Evolutionary conservation across 192 early-diverging fungal genomes (phyloP).

Genomic region (Neocallimastix lanati): DNA sequence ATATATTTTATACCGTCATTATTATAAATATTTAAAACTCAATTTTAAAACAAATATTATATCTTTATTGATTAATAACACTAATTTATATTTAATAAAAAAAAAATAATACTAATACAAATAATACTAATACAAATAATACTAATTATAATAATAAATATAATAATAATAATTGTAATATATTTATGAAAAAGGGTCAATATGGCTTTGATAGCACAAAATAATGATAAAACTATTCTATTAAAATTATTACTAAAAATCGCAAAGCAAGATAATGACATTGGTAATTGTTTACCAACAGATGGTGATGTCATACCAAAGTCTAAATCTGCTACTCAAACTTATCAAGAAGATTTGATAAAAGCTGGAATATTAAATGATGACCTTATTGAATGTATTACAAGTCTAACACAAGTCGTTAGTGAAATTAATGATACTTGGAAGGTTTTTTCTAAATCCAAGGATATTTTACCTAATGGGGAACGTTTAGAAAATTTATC

Average conservation of each 20-base stretch:
- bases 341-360: background rate
- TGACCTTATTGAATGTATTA: background rate
- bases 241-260: background rate
- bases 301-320: background rate
- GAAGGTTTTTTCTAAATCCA: constrained; percentile 61
- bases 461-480: constrained; percentile 55
- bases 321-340: background rate
- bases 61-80: no score
- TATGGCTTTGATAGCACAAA: background rate
- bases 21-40: no score
- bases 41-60: no score
- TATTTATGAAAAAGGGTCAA: no score
- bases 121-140: no score
- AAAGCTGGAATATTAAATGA: background rate
- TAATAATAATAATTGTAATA: no score
- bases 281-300: background rate
- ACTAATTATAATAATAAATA: no score
- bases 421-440: constrained; percentile 33
- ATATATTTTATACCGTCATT: no score
- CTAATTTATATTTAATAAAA: no score
- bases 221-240: background rate
- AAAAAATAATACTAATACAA: no score
- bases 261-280: background rate
- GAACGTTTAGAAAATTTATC: constrained; percentile 60
- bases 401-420: background rate